Percentiles rank a stretch among this genome's conserved stretches.
Evolutionary conservation across 805 yeast genomes (phyloP).

Genomic region (Saturnispora ahearnii): DNA sequence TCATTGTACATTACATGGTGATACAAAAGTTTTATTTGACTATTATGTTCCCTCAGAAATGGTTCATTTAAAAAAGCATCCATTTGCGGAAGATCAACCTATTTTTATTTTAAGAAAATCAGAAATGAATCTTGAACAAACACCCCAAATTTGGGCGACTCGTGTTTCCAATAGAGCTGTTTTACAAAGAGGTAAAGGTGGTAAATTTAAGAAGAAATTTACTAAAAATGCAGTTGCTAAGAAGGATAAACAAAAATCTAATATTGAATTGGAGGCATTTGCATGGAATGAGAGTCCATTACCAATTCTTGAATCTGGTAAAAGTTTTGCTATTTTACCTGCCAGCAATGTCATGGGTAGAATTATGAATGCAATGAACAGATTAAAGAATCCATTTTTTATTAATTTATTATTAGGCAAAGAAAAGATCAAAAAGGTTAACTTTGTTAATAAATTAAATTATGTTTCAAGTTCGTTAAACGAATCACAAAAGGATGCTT

Average conservation of each 20-base stretch:
- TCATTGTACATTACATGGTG: constrained; percentile 35
- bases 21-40: constrained; percentile 39
- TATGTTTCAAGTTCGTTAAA: constrained; percentile 48
- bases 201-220: constrained; percentile 14
- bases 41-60: constrained; percentile 41
- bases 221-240: constrained; percentile 9
- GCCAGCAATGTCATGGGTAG: constrained; percentile 56
- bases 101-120: constrained; percentile 40
- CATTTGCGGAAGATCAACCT: constrained; percentile 52
- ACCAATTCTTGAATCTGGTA: constrained; percentile 22
- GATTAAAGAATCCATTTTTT: constrained; percentile 44
- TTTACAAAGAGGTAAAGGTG: constrained; percentile 26
- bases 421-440: constrained; percentile 29
- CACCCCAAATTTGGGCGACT: constrained; percentile 44
- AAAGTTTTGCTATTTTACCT: constrained; percentile 39
- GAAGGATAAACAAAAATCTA: constrained; percentile 11
- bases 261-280: constrained; percentile 42
- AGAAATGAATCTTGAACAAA: constrained; percentile 30
- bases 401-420: constrained; percentile 28
- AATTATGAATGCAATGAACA: constrained; percentile 57
- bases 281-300: constrained; percentile 42
- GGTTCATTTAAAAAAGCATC: constrained; percentile 45
- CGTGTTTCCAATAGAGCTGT: constrained; percentile 37
- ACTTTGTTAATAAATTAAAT: constrained; percentile 46
- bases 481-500: constrained; percentile 66